Evolutionary conservation across 495 filamentous ascomycete species (phyloP).

Genomic region (Amorphotheca resinae): DNA sequence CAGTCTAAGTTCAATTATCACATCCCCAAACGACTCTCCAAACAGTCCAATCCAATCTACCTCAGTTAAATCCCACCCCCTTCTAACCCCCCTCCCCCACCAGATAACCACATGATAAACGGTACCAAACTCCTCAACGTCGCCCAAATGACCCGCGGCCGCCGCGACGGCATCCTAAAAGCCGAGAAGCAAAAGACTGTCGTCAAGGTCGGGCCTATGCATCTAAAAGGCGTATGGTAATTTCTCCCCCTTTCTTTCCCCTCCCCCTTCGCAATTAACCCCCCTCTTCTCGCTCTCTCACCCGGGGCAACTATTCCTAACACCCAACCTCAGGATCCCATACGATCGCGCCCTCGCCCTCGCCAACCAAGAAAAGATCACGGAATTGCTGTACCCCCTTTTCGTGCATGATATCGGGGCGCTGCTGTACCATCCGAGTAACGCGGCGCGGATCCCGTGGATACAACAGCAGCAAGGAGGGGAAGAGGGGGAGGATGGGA

Average conservation of each 20-base stretch:
- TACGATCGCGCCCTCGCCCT: conserved; percentile 94
- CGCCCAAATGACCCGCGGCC: conserved; percentile 92
- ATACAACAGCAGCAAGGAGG: neutral
- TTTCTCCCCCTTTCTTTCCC: conserved; percentile 20
- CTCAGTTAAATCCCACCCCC: no score
- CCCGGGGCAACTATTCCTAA: no score
- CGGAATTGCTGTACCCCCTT: conserved; percentile 89
- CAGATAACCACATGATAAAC: conserved; percentile 99
- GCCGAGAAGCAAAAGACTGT: conserved; percentile 94
- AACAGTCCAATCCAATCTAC: neutral
- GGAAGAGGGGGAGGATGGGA: no score
- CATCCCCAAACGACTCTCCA: no score
- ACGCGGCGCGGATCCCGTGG: conserved; percentile 17
- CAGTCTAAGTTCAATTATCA: neutral
- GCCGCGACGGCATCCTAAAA: conserved; percentile 92
- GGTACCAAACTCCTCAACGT: conserved; percentile 96
- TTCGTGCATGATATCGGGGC: conserved; percentile 97
- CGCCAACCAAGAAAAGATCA: conserved; percentile 99
- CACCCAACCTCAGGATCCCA: conserved; percentile 82
- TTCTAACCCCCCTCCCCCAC: neutral
- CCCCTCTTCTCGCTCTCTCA: no score
- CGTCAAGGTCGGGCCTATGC: conserved; percentile 98
- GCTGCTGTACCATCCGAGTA: conserved; percentile 88
- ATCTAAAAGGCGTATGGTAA: conserved; percentile 96
- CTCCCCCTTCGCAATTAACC: neutral